These are phyloP conservation scores for Tetradesmus lagerheimii DNA, from an alignment of 139 green algal genomes.

Conservation along the genomic window DNA sequence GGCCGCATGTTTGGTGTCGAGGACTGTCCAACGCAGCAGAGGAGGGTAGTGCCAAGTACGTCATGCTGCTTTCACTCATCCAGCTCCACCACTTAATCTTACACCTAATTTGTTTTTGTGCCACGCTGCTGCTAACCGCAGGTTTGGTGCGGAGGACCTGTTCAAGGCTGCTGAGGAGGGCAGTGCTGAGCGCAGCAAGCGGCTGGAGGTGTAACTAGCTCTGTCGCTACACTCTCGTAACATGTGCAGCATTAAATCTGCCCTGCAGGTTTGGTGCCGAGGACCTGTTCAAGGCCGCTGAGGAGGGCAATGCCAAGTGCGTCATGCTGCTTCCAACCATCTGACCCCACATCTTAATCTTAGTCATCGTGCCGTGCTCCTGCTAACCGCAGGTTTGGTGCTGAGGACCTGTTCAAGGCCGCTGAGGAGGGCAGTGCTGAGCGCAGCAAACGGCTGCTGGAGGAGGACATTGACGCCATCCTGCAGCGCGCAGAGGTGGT, in stretches of 20 bases:
- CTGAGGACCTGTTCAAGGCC: conserved; percentile 94
- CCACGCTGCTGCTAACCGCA: neutral
- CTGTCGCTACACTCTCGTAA: too few species aligned
- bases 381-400: conserved; percentile 82
- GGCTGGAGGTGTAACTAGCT: too few species aligned
- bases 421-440: conserved; percentile 49
- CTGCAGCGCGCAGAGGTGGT: conserved; percentile 91
- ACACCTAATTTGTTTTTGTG: too few species aligned
- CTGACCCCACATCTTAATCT: neutral
- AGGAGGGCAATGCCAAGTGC: too few species aligned
- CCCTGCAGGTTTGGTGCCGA: too few species aligned
- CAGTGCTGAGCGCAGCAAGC: conserved; percentile 52
- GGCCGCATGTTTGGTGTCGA: too few species aligned
- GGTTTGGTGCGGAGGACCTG: conserved; percentile 95
- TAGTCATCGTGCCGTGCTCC: neutral
- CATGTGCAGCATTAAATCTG: too few species aligned
- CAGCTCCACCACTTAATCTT: neutral
- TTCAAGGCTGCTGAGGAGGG: conserved; percentile 80
- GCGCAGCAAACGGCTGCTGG: conserved; percentile 66
- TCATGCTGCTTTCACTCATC: too few species aligned
- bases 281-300: too few species aligned
- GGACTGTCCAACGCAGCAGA: too few species aligned
- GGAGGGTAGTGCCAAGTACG: too few species aligned
- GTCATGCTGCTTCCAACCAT: too few species aligned
- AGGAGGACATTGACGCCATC: conserved; percentile 95